Evolutionary conservation across 192 early-diverging fungal species (phyloP).

Genomic region (Coemansia brasiliensis): DNA sequence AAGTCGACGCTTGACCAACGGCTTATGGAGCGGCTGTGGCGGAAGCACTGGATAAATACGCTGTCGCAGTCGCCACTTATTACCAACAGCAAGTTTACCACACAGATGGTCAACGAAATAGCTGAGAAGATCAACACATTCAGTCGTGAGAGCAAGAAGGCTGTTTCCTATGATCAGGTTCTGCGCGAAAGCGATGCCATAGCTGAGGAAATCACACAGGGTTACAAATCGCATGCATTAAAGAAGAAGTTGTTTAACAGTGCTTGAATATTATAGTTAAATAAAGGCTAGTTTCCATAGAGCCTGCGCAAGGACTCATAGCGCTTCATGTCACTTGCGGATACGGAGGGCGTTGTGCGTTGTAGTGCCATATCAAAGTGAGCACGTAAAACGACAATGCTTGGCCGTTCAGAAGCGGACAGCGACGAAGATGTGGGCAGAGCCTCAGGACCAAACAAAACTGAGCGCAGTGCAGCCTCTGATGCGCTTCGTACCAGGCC

Average conservation of each 20-base stretch:
- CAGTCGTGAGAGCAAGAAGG: constrained; percentile 25
- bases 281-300: constrained; percentile 25
- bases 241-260: constrained; percentile 41
- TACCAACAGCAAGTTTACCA: constrained; percentile 60
- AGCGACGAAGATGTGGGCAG: constrained; percentile 13
- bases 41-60: constrained; percentile 98
- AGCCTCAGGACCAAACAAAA: constrained; percentile 15
- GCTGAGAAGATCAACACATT: constrained; percentile 38
- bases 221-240: constrained; percentile 37
- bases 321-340: constrained; percentile 54
- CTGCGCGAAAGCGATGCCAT: constrained; percentile 46
- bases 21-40: constrained; percentile 91
- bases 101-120: constrained; percentile 44
- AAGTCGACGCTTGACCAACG: constrained; percentile 86
- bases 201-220: constrained; percentile 43
- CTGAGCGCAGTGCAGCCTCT: constrained; percentile 72
- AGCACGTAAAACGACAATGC: constrained; percentile 22
- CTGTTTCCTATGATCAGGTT: constrained; percentile 27
- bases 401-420: too few relatives aligned
- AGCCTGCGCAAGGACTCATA: constrained; percentile 49
- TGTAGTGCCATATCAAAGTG: constrained; percentile 84
- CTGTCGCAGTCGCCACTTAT: constrained; percentile 89
- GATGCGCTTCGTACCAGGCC: constrained; percentile 79
- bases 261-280: background rate
- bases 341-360: constrained; percentile 82